Percentiles rank a stretch among this genome's conserved stretches.
Evolutionary conservation across 108 stramenopile genomes (phyloP).

Genomic region (Pseudonitzschia multiseries): DNA sequence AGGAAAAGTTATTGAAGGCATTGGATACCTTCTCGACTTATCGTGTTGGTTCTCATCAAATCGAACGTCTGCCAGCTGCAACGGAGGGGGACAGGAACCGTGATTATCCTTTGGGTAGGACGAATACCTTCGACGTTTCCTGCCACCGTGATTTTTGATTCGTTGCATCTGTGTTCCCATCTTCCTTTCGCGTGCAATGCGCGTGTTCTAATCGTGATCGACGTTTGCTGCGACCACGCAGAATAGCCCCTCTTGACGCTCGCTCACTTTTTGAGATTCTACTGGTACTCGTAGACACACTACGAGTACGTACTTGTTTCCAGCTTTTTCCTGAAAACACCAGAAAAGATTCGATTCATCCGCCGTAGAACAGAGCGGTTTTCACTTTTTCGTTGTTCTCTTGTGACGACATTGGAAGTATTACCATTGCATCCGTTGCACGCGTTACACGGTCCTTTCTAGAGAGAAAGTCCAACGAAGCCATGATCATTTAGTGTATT

Average conservation of each 20-base stretch:
- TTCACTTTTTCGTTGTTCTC: too few species aligned
- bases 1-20: too few species aligned
- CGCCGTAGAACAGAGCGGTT: too few species aligned
- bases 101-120: background rate
- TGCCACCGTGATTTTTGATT: background rate
- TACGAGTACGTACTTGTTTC: too few species aligned
- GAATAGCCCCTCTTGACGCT: background rate
- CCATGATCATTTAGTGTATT: too few species aligned
- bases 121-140: background rate
- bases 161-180: background rate
- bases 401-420: too few species aligned
- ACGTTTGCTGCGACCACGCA: background rate
- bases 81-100: background rate
- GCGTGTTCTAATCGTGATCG: slow-evolving; percentile 3
- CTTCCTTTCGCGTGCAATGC: background rate
- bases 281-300: background rate
- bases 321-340: too few species aligned
- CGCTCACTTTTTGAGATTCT: background rate
- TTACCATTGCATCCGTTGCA: too few species aligned
- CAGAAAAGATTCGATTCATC: too few species aligned
- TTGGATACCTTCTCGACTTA: background rate
- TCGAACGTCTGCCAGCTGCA: background rate
- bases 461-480: too few species aligned
- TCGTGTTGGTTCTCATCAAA: background rate
- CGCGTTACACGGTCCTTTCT: too few species aligned